These are phyloP conservation scores for Myriosclerotinia curreyana DNA, from an alignment of 2,329 filamentous ascomycete genomes.

Conservation along the genomic window DNA sequence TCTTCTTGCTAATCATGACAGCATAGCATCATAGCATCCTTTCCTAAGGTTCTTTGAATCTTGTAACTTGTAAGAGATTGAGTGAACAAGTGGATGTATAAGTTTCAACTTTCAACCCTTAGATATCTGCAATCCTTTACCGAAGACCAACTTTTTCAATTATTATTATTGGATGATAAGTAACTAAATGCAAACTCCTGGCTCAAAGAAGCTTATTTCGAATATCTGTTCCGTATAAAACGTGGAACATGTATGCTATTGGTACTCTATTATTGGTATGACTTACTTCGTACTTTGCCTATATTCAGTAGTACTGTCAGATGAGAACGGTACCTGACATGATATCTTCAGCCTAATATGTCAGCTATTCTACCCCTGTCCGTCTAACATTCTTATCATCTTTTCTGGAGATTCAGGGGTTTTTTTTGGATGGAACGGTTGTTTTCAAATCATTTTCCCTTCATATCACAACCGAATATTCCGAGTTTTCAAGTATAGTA, in stretches of 20 bases:
- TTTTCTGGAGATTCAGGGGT: neutral
- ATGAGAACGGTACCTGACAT: constrained; percentile 20
- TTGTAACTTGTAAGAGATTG: constrained; percentile 6
- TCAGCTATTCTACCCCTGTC: neutral
- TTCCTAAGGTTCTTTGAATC: too few relatives aligned
- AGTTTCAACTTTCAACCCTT: neutral
- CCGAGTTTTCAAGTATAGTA: constrained; percentile 5
- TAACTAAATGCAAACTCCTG: neutral
- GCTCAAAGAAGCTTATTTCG: neutral
- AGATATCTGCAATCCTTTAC: constrained; percentile 5
- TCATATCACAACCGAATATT: constrained; percentile 3
- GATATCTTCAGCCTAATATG: neutral
- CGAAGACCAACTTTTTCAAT: neutral
- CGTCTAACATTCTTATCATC: neutral
- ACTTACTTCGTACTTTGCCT: constrained; percentile 7
- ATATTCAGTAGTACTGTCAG: constrained; percentile 10
- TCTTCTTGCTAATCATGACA: constrained; percentile 7
- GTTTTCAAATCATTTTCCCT: neutral
- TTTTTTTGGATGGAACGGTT: neutral
- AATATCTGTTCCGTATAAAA: neutral
- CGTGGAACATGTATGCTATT: constrained; percentile 13
- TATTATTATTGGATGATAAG: neutral
- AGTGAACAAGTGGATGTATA: neutral
- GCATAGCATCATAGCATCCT: constrained; percentile 7
- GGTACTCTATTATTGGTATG: too few relatives aligned